These are phyloP conservation scores for Hypoxylon rubiginosum DNA, from an alignment of 2,329 filamentous ascomycete species.

Conservation along the genomic window DNA sequence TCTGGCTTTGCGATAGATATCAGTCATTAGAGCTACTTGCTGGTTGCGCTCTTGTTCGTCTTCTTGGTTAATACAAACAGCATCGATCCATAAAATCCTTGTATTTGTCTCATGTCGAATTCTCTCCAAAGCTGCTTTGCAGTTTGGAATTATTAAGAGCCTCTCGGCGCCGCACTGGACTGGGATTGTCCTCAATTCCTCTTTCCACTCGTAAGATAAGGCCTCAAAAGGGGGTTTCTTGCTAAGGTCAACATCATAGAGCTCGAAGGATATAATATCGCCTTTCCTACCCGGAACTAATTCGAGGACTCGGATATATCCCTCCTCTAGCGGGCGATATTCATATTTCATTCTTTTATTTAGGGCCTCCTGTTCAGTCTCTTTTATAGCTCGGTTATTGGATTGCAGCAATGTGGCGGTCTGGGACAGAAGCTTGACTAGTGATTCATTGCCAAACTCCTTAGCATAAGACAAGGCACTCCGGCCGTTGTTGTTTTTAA, in stretches of 20 bases:
- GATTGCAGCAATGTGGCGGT: background rate
- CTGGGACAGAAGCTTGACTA: slow-evolving; percentile 1
- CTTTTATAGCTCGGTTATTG: background rate
- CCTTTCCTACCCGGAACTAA: background rate
- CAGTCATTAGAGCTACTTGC: background rate
- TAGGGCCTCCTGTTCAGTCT: background rate
- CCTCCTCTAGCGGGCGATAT: slow-evolving; percentile 1
- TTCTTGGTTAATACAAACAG: slow-evolving; percentile 2
- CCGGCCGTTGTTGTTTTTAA: background rate
- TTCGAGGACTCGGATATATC: background rate
- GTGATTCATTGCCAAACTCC: background rate
- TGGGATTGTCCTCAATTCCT: background rate
- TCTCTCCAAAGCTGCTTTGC: slow-evolving; percentile 15
- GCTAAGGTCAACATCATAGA: background rate
- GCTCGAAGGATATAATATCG: slow-evolving; percentile 2
- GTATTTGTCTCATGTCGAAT: background rate
- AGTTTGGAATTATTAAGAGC: slow-evolving; percentile 23
- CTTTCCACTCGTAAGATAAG: slow-evolving; percentile 32
- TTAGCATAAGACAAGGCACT: slow-evolving; percentile 3
- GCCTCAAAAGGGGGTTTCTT: slow-evolving; percentile 20
- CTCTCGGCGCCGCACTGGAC: slow-evolving; percentile 15
- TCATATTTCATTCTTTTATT: slow-evolving; percentile 2
- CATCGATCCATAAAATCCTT: background rate
- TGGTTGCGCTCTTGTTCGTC: background rate
- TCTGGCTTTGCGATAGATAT: background rate